A percentile compares a stretch with the other conserved stretches of the same genome.
These are phyloP conservation scores for Ophiosphaerella herpotricha DNA, from an alignment of 2,329 filamentous ascomycete species.

Conservation along the genomic window DNA sequence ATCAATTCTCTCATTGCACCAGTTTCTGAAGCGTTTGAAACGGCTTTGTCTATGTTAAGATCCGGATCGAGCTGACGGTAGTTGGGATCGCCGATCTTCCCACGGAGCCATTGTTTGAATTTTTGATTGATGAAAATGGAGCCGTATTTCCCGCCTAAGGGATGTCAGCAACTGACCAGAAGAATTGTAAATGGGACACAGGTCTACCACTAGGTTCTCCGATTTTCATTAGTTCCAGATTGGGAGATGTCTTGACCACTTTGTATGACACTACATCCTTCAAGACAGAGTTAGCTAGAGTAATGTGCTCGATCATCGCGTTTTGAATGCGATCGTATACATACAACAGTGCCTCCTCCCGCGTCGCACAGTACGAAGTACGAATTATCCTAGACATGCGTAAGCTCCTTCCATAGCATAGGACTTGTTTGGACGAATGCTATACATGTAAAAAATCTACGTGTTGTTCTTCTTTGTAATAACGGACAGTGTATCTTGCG, in stretches of 20 bases:
- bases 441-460: constrained; percentile 13
- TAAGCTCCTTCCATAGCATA: not conserved
- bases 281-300: not conserved
- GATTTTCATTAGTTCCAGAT: constrained; percentile 17
- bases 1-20: constrained; percentile 24
- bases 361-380: constrained; percentile 25
- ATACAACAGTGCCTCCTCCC: constrained; percentile 24
- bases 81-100: constrained; percentile 17
- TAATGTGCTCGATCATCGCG: too few relatives aligned
- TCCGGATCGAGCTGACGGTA: constrained; percentile 26
- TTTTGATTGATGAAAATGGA: constrained; percentile 29
- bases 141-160: constrained; percentile 22
- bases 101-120: constrained; percentile 32
- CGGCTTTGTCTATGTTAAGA: constrained; percentile 14
- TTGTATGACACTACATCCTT: constrained; percentile 28
- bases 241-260: constrained; percentile 15
- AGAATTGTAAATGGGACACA: not conserved
- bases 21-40: constrained; percentile 23
- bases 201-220: constrained; percentile 14
- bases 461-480: constrained; percentile 18
- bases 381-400: constrained; percentile 1
- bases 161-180: not conserved
- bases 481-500: constrained; percentile 30
- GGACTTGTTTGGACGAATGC: not conserved
- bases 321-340: not conserved